Evolutionary conservation across 108 stramenopile species (phyloP), one percentile per base, ranked within the genome.

Genomic region (Schizochytrium sp.): DNA sequence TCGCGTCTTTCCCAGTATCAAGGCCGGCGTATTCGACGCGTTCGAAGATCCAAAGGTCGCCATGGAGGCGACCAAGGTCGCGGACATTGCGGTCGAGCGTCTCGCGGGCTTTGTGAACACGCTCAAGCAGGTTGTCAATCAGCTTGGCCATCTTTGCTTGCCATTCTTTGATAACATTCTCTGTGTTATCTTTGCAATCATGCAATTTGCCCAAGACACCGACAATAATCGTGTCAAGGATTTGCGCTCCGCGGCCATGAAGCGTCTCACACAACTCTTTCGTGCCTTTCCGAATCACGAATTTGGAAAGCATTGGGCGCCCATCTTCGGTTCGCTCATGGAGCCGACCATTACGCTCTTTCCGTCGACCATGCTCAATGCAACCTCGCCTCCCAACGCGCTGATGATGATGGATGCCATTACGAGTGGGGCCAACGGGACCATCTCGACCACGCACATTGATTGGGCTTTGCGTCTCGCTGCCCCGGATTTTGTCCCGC

Each of bases 1-100:
- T 45, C 91, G 92, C 19, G 88, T 91, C 41, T 91, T 92, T 88
- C 90, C 76, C 12, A 41, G 25, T 18, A 12, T 69, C 87, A 14
- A 19, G 87, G 8, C 55, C 83, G 29, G 89, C 6, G 87, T 57
- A 5, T 14, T 34, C 29, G 58, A 48, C 18, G 72, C 34, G 6
- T 6, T 58, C 19, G 51, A 53, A 12, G 4, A 47, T 34, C 76
- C 76, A 12, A 6, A 55, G 76, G 76, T 16, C 4, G 76, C 76
- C 76, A 83, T 83, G 76, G 76, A 47, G 6, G 51, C 76, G 12
- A n/a, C 48, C 18, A 21, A 83, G n/a, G 55, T 58, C 5, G 29
- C 5, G 5, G 10, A 58, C 34, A 28, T 43, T 5, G 55, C 8
- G n/a, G 55, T 58, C 19, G 58, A 87, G 87, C 87, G 55, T 18